These are phyloP conservation scores for Escovopsis sp. DNA, from an alignment of 2,329 filamentous ascomycete species.

Conservation along the genomic window DNA sequence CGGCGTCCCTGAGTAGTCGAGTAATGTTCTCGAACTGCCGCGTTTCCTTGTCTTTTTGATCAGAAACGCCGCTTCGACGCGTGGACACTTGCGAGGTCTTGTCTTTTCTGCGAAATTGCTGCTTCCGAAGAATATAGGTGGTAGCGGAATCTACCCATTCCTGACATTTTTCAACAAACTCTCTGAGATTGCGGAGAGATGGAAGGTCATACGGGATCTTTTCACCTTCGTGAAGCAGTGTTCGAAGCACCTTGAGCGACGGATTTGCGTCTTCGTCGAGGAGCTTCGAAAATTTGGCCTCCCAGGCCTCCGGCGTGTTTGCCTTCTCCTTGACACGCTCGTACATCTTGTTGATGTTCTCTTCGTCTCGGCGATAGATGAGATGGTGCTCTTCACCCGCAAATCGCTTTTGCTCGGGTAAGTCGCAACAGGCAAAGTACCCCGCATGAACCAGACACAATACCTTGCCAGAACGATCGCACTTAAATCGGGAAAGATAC, in stretches of 20 bases:
- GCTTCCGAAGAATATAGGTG: slow-evolving; percentile 91
- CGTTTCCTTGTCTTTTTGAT: slow-evolving; percentile 71
- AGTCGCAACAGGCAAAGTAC: slow-evolving; percentile 63
- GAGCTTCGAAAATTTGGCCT: slow-evolving; percentile 72
- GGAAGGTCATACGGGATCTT: slow-evolving; percentile 83
- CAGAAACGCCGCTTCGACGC: slow-evolving; percentile 43
- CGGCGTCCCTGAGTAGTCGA: slow-evolving; percentile 67
- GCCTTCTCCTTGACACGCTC: slow-evolving; percentile 78
- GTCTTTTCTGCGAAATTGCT: slow-evolving; percentile 91
- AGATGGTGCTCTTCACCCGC: slow-evolving; percentile 56
- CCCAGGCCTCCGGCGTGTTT: slow-evolving; percentile 72
- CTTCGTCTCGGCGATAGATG: slow-evolving; percentile 61
- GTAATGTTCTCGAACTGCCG: slow-evolving; percentile 82
- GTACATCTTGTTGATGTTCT: slow-evolving; percentile 48
- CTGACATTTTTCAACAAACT: slow-evolving; percentile 91
- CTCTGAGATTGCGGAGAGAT: slow-evolving; percentile 65
- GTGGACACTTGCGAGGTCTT: slow-evolving; percentile 67
- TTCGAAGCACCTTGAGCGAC: slow-evolving; percentile 70
- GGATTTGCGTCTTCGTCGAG: slow-evolving; percentile 74
- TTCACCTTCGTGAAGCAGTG: slow-evolving; percentile 81
- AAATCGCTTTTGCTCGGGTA: slow-evolving; percentile 50
- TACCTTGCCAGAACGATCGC: slow-evolving; percentile 64
- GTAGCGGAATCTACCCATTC: slow-evolving; percentile 97
- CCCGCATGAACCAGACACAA: slow-evolving; percentile 75
- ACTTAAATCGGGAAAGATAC: slow-evolving; percentile 82